phyloP scores from a whole-genome alignment of 2,329 filamentous ascomycete species.

The Trichophyton rubrum region DNA sequence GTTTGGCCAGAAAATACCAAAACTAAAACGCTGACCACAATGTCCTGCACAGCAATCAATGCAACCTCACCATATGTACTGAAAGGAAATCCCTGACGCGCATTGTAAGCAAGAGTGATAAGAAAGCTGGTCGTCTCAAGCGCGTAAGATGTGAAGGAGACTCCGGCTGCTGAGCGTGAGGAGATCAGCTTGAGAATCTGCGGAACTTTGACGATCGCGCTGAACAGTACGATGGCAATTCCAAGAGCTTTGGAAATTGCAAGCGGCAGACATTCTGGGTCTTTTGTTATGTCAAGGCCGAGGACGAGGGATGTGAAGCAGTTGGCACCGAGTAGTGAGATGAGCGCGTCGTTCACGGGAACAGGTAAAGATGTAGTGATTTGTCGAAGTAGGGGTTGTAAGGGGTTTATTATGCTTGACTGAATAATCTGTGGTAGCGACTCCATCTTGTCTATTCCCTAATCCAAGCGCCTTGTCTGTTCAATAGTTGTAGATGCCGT shows the following conservation, averaged over 20 bases:
- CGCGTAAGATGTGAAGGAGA: conserved; percentile 81
- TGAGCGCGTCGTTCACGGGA: conserved; percentile 60
- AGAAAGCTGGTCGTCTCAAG: conserved; percentile 83
- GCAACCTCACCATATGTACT: conserved; percentile 94
- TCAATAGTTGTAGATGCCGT: not conserved
- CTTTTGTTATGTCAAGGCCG: conserved; percentile 62
- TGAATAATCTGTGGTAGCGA: conserved; percentile 33
- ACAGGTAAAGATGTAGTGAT: conserved; percentile 61
- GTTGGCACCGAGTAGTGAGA: conserved; percentile 64
- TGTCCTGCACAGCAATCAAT: conserved; percentile 82
- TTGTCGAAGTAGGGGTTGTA: conserved; percentile 45
- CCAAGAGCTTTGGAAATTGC: conserved; percentile 86
- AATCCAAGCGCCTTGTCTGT: not conserved
- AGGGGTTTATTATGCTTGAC: conserved; percentile 29
- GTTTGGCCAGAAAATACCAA: conserved; percentile 65
- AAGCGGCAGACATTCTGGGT: conserved; percentile 71
- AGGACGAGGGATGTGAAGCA: conserved; percentile 83
- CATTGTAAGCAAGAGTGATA: conserved; percentile 84
- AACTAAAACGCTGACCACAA: conserved; percentile 76
- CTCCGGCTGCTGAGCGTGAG: conserved; percentile 67
- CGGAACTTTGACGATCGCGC: conserved; percentile 86
- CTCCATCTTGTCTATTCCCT: conserved; percentile 23
- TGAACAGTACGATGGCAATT: conserved; percentile 82
- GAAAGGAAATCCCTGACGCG: conserved; percentile 83
- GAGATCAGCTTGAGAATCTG: conserved; percentile 86